A percentile compares a stretch with the other conserved stretches of the same genome.
phyloP scores from a whole-genome alignment of 305 asterid genomes.

The Salvia sclarea region DNA sequence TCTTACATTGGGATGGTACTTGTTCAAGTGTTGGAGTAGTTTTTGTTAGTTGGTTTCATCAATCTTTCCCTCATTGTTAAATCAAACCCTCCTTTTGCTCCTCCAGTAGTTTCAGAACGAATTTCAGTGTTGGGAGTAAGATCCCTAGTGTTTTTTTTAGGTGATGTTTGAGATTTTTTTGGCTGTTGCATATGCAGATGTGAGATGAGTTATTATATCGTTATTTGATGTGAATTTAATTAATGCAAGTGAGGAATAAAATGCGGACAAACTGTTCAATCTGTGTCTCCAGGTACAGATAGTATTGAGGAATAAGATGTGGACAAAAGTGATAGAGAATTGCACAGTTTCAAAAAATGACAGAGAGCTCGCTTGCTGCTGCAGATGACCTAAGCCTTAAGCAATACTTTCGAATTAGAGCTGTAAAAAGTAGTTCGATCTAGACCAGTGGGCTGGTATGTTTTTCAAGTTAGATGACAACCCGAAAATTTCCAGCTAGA shows the following conservation, averaged over 20 bases:
- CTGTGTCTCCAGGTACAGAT: not conserved
- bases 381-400: too few relatives aligned
- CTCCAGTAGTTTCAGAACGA: not conserved
- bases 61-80: not conserved
- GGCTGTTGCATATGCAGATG: not conserved
- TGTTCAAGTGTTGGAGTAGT: conserved; percentile 23
- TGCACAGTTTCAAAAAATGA: too few relatives aligned
- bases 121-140: not conserved
- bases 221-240: not conserved
- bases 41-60: conserved; percentile 31
- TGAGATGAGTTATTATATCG: not conserved
- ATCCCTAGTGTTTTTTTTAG: not conserved
- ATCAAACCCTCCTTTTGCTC: not conserved
- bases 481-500: too few relatives aligned
- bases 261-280: not conserved
- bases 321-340: too few relatives aligned
- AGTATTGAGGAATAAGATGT: too few relatives aligned
- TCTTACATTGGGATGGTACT: not conserved
- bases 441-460: too few relatives aligned
- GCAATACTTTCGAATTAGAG: too few relatives aligned
- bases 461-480: too few relatives aligned
- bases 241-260: not conserved
- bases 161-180: not conserved
- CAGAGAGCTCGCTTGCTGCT: too few relatives aligned
- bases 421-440: too few relatives aligned